phyloP scores from a whole-genome alignment of 192 early-diverging fungal genomes.

The Backusella australiensis region DNA sequence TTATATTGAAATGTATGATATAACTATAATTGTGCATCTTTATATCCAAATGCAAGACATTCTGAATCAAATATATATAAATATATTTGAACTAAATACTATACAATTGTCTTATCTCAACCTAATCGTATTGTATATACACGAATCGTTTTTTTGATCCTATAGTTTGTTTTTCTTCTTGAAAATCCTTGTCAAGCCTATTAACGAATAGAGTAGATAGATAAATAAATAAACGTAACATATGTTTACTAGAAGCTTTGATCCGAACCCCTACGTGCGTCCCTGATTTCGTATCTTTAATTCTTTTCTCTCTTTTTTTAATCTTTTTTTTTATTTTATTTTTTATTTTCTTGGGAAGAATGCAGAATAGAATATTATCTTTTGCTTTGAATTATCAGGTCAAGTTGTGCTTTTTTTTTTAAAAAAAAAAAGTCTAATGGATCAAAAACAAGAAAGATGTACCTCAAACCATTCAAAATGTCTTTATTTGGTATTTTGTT shows the following conservation, averaged over 20 bases:
- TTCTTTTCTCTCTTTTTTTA: not conserved
- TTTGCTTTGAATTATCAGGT: not conserved
- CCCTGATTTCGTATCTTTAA: constrained; percentile 4
- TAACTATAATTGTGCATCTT: not conserved
- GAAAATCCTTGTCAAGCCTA: not conserved
- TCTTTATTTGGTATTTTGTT: not conserved
- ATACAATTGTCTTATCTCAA: not conserved
- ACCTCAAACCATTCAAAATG: not conserved
- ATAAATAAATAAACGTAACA: not conserved
- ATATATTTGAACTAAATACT: not conserved
- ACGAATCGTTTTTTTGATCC: not conserved
- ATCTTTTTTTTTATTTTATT: not conserved
- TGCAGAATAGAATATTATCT: not conserved
- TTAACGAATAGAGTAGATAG: not conserved
- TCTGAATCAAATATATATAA: not conserved
- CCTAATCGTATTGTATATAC: not conserved
- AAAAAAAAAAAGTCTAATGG: too few species aligned
- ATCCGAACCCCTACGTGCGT: not conserved
- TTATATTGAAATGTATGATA: not conserved
- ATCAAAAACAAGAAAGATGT: not conserved
- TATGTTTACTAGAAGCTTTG: not conserved
- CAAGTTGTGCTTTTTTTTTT: not conserved
- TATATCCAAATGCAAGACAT: constrained; percentile 1
- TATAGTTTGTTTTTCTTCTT: not conserved
- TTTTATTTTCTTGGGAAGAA: not conserved